Evolutionary conservation across 2,329 filamentous ascomycete genomes (phyloP), one percentile per base, ranked within the genome.

Genomic region (Scytalidium lignicola): DNA sequence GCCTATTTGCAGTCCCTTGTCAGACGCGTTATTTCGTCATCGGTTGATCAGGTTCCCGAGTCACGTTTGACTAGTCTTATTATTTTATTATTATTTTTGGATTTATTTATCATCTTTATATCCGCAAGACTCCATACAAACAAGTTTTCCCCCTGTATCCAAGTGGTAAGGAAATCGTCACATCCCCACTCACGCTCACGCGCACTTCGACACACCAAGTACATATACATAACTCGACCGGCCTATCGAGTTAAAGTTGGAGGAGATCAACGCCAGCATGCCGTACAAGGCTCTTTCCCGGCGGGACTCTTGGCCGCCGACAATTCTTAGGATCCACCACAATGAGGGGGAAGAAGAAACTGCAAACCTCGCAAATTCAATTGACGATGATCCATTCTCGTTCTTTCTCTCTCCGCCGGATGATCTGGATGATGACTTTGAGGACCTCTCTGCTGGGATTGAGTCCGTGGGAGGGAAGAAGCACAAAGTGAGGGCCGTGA

Each of bases 241-340:
- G 23, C 23, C 23, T 26, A 5, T 26, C 10, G 32, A 37, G 32
- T 37, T n/a, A 37, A 37, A 37, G 32, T 37, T 37, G 32, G 15
- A n/a, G 32, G 32, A 50, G 18, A 32, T 5, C 12, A 26, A 23
- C 9, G 46, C 20, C 12, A 44, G 49, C 15, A 64, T 64, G 62
- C 62, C 62, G 12, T 59, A 61, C 50, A 50, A 62, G 42, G 32
- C n/a, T 13, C 57, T 61, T 32, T 54, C 60, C 7, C 55, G 63
- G 10, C 54, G 63, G 6, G 63, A 65, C 51, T 65, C 63, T 3
- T 66, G 62, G 62, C 63, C 63, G 19, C 63, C 63, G 32, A 65
- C 63, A 13, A 59, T 65, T 15, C 42, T 65, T 10, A 60, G 56
- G 23, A 39, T 66, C 28, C 42, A 45, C 12, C 51, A 51, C 12